Percentiles rank a stretch among this genome's conserved stretches.
Conservation (phyloP, 2,329 filamentous ascomycete genomes). For the Podosphaera xanthii region DNA sequence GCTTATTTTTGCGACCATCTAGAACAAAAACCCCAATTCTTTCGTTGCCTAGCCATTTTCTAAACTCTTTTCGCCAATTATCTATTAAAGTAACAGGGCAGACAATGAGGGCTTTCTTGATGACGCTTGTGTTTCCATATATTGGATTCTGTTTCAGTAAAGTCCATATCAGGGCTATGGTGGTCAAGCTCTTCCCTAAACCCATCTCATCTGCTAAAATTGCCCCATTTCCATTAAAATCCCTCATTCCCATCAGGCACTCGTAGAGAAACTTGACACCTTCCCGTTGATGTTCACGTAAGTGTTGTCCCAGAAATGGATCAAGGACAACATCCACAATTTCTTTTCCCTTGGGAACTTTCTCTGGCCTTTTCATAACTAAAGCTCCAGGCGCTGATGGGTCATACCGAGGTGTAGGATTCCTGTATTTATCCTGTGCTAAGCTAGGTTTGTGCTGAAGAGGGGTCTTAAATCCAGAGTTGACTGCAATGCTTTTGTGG, state of each 20-base stretch:
- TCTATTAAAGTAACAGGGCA: slow-evolving; percentile 50
- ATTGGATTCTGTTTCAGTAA: slow-evolving; percentile 49
- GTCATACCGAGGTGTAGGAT: slow-evolving; percentile 41
- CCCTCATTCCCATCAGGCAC: slow-evolving; percentile 51
- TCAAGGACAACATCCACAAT: slow-evolving; percentile 54
- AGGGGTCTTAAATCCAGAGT: slow-evolving; percentile 36
- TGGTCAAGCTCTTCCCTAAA: slow-evolving; percentile 50
- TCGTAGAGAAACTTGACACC: slow-evolving; percentile 52
- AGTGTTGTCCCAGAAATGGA: slow-evolving; percentile 35
- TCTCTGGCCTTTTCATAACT: slow-evolving; percentile 39
- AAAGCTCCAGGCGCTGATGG: slow-evolving; percentile 34
- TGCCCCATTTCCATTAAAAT: slow-evolving; percentile 41
- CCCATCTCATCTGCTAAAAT: slow-evolving; percentile 60
- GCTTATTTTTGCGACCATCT: slow-evolving; percentile 32
- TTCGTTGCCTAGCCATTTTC: slow-evolving; percentile 51
- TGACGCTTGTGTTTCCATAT: slow-evolving; percentile 31
- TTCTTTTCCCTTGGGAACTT: slow-evolving; percentile 34
- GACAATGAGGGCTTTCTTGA: slow-evolving; percentile 50
- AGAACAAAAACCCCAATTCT: slow-evolving; percentile 45
- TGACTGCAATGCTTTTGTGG: slow-evolving; percentile 19
- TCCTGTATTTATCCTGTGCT: slow-evolving; percentile 22
- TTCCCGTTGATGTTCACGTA: slow-evolving; percentile 45
- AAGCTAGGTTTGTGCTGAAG: slow-evolving; percentile 28
- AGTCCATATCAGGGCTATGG: slow-evolving; percentile 49
- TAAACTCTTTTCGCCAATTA: slow-evolving; percentile 53